Evolutionary conservation across 805 yeast species (phyloP).

Genomic region (Candida oleophila): DNA sequence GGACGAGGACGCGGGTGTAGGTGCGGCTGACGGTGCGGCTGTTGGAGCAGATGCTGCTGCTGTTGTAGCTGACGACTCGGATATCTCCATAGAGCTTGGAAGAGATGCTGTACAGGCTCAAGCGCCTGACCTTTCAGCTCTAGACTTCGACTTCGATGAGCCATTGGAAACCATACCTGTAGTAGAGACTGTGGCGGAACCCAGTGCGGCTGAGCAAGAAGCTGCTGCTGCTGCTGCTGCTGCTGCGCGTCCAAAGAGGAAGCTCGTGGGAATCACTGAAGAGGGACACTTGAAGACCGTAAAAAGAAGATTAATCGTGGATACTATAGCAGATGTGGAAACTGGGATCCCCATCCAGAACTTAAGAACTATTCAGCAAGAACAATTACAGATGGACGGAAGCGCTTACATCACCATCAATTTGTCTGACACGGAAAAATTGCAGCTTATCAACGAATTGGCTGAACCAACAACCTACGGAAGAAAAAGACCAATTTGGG

Average conservation of each 20-base stretch:
- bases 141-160: constrained; percentile 36
- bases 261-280: constrained; percentile 34
- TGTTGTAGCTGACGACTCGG: constrained; percentile 23
- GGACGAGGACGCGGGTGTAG: constrained; percentile 25
- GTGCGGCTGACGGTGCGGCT: constrained; percentile 21
- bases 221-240: constrained; percentile 13
- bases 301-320: constrained; percentile 47
- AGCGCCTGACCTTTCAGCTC: constrained; percentile 23
- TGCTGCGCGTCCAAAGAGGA: constrained; percentile 23
- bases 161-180: constrained; percentile 36
- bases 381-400: constrained; percentile 19
- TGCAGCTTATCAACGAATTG: constrained; percentile 33
- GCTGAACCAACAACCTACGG: constrained; percentile 20
- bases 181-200: constrained; percentile 5
- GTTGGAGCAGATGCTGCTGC: constrained; percentile 45
- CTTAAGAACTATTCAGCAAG: constrained; percentile 28
- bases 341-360: constrained; percentile 39
- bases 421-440: constrained; percentile 30
- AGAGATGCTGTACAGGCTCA: constrained; percentile 35
- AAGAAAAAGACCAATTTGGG: constrained; percentile 21
- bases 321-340: constrained; percentile 43
- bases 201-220: constrained; percentile 7
- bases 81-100: constrained; percentile 54
- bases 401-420: constrained; percentile 22
- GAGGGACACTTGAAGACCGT: constrained; percentile 47